Conservation (phyloP, 139 green algal genomes). For the Micromonas commoda region DNA sequence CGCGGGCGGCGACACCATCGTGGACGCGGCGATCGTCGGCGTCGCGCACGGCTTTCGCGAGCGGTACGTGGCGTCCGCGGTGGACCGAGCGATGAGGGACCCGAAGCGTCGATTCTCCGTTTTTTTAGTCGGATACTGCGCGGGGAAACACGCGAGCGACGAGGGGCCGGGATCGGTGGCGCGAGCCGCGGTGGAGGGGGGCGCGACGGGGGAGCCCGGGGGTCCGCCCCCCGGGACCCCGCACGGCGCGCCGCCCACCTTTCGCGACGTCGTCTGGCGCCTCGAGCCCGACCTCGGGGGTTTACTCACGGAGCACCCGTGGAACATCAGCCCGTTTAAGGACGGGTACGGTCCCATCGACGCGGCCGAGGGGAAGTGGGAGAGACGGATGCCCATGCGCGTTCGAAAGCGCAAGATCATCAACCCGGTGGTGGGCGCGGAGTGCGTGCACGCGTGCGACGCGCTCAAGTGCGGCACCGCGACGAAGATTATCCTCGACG, state of each 20-base stretch:
- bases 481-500: background rate
- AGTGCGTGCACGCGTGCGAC: background rate
- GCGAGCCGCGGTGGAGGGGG: no score
- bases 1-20: background rate
- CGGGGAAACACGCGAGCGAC: background rate
- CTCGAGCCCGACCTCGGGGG: background rate
- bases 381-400: background rate
- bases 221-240: no score
- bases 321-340: no score
- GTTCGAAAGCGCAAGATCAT: background rate
- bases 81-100: background rate
- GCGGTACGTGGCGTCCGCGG: background rate
- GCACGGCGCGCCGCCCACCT: background rate
- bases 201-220: no score
- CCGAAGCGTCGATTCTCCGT: background rate
- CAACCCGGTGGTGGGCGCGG: background rate
- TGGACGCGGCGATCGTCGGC: background rate
- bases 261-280: background rate
- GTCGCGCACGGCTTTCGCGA: background rate
- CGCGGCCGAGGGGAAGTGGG: background rate
- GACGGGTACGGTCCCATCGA: background rate
- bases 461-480: background rate
- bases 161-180: no score
- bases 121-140: background rate
- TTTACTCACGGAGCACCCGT: no score